Evolutionary conservation across 805 yeast species (phyloP), one percentile per base, ranked within the genome.

Genomic region (Candida methanosorbosa): DNA sequence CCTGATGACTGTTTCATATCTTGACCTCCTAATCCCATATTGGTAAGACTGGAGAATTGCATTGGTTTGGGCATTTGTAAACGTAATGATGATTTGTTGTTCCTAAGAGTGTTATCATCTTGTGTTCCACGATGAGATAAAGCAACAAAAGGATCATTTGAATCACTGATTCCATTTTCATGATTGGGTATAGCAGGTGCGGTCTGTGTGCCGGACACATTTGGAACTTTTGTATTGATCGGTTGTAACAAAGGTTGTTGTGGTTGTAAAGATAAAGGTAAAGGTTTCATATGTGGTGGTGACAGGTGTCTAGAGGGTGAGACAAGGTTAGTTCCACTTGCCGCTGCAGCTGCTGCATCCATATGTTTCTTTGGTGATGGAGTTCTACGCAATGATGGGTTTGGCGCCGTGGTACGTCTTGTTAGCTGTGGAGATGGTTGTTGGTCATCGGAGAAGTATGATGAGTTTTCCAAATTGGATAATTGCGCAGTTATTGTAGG

Each of bases 1-100:
- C 4, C 20, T 5, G 27, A 14, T 15, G 26, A 11, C 3, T 22
- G 18, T 7, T 21, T 21, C 16, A 13, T 21, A 8, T 6, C 4
- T 7, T 18, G 15, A 12, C 7, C 9, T 9, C 23, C 23, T 25
- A 27, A 16, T 21, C 26, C 36, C 33, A 41, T 21, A 27, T 25
- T 26, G 24, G 14, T 38, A 45, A 22, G 33, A 31, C 11, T 38
- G 34, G 40, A 64, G 52, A n/a, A 66, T 0, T 78, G 27, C 3
- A 40, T 68, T 1, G 90, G 88, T 3, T 75, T 68, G 4, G 88
- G 90, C 87, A 81, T 81, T 50, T 81, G 87, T 16, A 81, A 64
- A 39, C 75, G 73, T 29, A 79, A 56, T 24, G 78, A 69, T 1
- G 79, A 76, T 38, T 73, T 67, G 23, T 69, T 68, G 27, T n/a